Percentiles rank a stretch among this genome's conserved stretches.
Conservation (phyloP, 169 alveolate species). For the Babesia caballi region DNA sequence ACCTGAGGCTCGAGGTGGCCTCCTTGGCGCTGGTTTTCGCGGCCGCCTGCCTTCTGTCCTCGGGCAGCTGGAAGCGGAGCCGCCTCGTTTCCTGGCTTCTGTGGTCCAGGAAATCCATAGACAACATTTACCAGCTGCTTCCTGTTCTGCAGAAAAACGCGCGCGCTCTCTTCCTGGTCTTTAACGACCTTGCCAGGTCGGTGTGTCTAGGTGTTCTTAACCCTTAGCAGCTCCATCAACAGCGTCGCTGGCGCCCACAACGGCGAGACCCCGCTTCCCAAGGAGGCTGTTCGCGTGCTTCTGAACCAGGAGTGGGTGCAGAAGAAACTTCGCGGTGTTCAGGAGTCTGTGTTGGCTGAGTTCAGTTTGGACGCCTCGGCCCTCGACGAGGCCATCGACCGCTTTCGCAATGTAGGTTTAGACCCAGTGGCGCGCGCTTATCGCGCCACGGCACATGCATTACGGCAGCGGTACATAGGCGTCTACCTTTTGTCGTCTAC, state of each 20-base stretch:
- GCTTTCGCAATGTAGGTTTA: slow-evolving; percentile 31
- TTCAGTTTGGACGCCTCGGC: slow-evolving; percentile 32
- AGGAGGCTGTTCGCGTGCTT: slow-evolving; percentile 28
- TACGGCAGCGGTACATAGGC: neutral
- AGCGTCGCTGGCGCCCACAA: slow-evolving; percentile 18
- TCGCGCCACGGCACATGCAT: neutral
- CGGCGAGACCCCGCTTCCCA: slow-evolving; percentile 2
- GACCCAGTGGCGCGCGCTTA: no score
- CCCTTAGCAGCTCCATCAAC: slow-evolving; percentile 25
- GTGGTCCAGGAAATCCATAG: neutral
- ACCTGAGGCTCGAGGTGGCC: slow-evolving; percentile 24
- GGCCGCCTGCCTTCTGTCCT: slow-evolving; percentile 31
- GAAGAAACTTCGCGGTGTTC: slow-evolving; percentile 7
- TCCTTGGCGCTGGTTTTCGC: slow-evolving; percentile 25
- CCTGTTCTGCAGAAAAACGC: slow-evolving; percentile 60
- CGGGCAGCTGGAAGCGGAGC: neutral
- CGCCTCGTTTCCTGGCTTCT: slow-evolving; percentile 18
- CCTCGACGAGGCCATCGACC: slow-evolving; percentile 34
- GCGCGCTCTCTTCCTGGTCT: slow-evolving; percentile 32
- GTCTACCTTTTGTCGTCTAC: no score
- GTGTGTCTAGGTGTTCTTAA: neutral
- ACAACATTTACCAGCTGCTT: slow-evolving; percentile 53
- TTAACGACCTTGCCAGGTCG: slow-evolving; percentile 53
- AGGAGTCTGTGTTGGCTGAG: slow-evolving; percentile 47
- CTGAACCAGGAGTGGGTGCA: slow-evolving; percentile 53